phyloP scores from a whole-genome alignment of 2,329 filamentous ascomycete species.

The Cordyceps fumosorosea region DNA sequence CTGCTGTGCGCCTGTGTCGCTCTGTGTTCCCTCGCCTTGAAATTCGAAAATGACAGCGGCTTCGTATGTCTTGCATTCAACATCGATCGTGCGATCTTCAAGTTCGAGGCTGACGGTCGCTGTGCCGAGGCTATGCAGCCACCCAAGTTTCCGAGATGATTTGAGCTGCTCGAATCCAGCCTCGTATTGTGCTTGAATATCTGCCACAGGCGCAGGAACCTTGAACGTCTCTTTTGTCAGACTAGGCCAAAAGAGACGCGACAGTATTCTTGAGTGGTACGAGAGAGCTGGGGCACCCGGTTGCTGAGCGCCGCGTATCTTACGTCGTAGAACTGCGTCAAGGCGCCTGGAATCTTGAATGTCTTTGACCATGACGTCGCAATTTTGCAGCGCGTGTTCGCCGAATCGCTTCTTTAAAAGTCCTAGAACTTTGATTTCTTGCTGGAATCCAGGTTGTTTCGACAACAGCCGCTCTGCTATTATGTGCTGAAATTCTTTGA shows the following conservation, averaged over 20 bases:
- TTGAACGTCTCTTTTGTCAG: slow-evolving; percentile 63
- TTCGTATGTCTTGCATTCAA: slow-evolving; percentile 76
- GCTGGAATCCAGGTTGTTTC: slow-evolving; percentile 63
- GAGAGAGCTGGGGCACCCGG: slow-evolving; percentile 23
- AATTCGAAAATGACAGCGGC: slow-evolving; percentile 86
- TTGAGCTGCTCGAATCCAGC: slow-evolving; percentile 74
- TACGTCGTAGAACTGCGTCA: slow-evolving; percentile 58
- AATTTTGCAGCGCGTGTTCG: slow-evolving; percentile 78
- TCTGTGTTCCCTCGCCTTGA: slow-evolving; percentile 38
- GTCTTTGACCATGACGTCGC: slow-evolving; percentile 96
- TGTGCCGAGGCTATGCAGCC: slow-evolving; percentile 76
- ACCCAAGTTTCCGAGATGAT: slow-evolving; percentile 76
- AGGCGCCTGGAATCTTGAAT: slow-evolving; percentile 75
- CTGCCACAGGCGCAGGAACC: slow-evolving; percentile 51
- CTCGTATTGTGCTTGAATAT: slow-evolving; percentile 65
- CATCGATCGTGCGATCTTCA: slow-evolving; percentile 66
- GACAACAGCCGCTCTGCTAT: slow-evolving; percentile 75
- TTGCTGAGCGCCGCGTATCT: slow-evolving; percentile 18
- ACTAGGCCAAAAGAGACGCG: slow-evolving; percentile 87
- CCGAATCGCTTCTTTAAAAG: slow-evolving; percentile 86
- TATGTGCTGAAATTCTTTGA: slow-evolving; percentile 86
- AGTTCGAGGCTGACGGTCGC: slow-evolving; percentile 77
- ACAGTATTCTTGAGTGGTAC: slow-evolving; percentile 79
- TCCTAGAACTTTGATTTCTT: slow-evolving; percentile 75
- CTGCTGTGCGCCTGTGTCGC: slow-evolving; percentile 27